Percentiles rank a stretch among this genome's conserved stretches.
These are phyloP conservation scores for Penicillium digitatum DNA, from an alignment of 2,329 filamentous ascomycete genomes.

Conservation along the genomic window DNA sequence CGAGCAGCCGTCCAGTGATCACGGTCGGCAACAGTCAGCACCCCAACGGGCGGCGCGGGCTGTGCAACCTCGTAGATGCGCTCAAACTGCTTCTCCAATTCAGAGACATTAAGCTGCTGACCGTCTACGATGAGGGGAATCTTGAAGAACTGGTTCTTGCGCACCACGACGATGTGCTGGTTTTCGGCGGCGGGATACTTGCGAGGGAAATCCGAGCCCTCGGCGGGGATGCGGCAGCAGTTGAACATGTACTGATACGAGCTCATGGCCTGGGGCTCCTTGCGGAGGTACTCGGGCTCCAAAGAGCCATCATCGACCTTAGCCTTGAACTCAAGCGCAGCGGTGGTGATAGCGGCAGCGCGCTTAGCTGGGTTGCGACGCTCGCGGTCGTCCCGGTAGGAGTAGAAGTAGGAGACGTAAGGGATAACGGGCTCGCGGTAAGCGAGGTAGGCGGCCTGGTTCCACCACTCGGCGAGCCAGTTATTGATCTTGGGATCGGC, in stretches of 20 bases:
- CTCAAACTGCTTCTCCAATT: conserved; percentile 86
- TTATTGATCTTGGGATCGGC: conserved; percentile 80
- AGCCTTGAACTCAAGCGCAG: conserved; percentile 88
- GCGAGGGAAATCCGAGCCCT: conserved; percentile 73
- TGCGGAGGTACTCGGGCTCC: conserved; percentile 99
- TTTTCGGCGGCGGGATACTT: conserved; percentile 73
- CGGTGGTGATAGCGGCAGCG: conserved; percentile 82
- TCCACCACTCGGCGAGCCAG: conserved; percentile 99
- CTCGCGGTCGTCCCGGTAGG: conserved; percentile 86
- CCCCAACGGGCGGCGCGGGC: conserved; percentile 68
- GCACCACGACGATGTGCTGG: conserved; percentile 82
- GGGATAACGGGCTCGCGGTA: conserved; percentile 96
- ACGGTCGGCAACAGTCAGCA: conserved; percentile 85
- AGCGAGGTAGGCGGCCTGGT: conserved; percentile 82
- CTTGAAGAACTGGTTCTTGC: conserved; percentile 98
- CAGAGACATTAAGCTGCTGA: conserved; percentile 78
- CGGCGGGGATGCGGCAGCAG: conserved; percentile 75
- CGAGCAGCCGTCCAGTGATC: conserved; percentile 88
- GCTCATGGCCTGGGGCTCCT: conserved; percentile 95
- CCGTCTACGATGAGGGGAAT: conserved; percentile 75
- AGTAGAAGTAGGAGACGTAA: conserved; percentile 99
- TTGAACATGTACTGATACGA: conserved; percentile 99
- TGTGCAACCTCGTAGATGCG: conserved; percentile 76
- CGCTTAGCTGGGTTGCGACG: conserved; percentile 86
- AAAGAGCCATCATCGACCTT: conserved; percentile 77